Base-by-base conservation (phyloP, 2,329 filamentous ascomycete species). In the Ophiostoma montium region DNA sequence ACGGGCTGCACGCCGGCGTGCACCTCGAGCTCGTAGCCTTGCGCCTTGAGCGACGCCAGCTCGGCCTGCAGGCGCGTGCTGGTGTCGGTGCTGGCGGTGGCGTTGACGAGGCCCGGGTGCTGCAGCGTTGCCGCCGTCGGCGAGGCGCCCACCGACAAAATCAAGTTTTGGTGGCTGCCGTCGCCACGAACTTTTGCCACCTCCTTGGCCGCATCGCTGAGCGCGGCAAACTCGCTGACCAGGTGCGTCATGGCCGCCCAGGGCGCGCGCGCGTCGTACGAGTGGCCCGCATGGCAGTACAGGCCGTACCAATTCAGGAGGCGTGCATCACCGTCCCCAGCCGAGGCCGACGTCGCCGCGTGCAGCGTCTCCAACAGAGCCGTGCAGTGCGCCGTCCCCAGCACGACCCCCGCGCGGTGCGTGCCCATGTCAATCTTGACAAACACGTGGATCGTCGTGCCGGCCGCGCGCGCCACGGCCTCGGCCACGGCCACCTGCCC, bases 1-100 rank as follows among this genome's bases (percentile, higher is more conserved):
- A 80, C 70, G 0, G 84, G 78, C 60, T 89, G 90, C 2, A 86
- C 82, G 30, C 84, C 84, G 0, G 84, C 84, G 60, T 89, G 85
- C 2, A 87, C 67, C 60, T 88, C 84, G 23, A 87, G 69, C 3
- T 59, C 63, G 46, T 72, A 67, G 33, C 64, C 66, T 5, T 61
- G 58, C 49, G 54, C 59, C 47, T 58, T 66, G 52, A 69, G 62
- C 10, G 59, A 57, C 11, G 56, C 58, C 23, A 78, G 63, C 23
- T 68, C 60, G 1, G 56, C 53, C 19, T 64, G 63, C 35, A 76
- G 67, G 21, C 64, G 39, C 18, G 23, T 31, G n/a, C 15, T 18
- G 33, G 35, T 42, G 15, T 47, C 35, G 12, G 12, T 44, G 23
- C 16, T 12, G n/a, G 30, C 35, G 13, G 16, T 11, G 2, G 11